Percentiles rank a stretch among this genome's conserved stretches.
Evolutionary conservation across 2,329 filamentous ascomycete species (phyloP).

Genomic region (Onygenales sp.): DNA sequence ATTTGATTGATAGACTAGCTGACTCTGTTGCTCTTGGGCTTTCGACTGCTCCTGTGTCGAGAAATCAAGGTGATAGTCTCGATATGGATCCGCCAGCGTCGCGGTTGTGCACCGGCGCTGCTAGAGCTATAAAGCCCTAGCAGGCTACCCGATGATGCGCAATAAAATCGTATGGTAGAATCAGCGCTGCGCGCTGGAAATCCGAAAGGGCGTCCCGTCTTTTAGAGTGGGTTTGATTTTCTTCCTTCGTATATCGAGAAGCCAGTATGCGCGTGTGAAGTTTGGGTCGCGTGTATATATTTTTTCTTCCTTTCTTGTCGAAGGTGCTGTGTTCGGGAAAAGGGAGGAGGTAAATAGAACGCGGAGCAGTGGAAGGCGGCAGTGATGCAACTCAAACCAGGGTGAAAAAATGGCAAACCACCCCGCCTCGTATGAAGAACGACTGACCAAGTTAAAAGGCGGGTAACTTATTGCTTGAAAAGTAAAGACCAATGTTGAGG

Average conservation of each 20-base stretch:
- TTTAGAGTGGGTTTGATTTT: neutral
- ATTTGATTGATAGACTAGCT: slow-evolving; percentile 52
- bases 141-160: slow-evolving; percentile 34
- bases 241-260: neutral
- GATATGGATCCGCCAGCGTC: slow-evolving; percentile 67
- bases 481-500: neutral
- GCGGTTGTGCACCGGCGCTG: slow-evolving; percentile 61
- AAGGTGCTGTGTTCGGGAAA: neutral
- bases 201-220: neutral
- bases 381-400: neutral
- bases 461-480: neutral
- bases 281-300: neutral
- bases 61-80: slow-evolving; percentile 69
- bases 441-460: neutral
- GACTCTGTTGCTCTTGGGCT: slow-evolving; percentile 54
- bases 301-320: neutral
- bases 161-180: slow-evolving; percentile 5
- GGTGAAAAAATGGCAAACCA: neutral
- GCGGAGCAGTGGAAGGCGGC: neutral
- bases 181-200: neutral
- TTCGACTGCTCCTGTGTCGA: slow-evolving; percentile 58
- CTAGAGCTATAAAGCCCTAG: slow-evolving; percentile 65
- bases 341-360: neutral
- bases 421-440: neutral
- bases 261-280: neutral